phyloP scores from a whole-genome alignment of 2,329 filamentous ascomycete genomes.

The Colletotrichum sp. region DNA sequence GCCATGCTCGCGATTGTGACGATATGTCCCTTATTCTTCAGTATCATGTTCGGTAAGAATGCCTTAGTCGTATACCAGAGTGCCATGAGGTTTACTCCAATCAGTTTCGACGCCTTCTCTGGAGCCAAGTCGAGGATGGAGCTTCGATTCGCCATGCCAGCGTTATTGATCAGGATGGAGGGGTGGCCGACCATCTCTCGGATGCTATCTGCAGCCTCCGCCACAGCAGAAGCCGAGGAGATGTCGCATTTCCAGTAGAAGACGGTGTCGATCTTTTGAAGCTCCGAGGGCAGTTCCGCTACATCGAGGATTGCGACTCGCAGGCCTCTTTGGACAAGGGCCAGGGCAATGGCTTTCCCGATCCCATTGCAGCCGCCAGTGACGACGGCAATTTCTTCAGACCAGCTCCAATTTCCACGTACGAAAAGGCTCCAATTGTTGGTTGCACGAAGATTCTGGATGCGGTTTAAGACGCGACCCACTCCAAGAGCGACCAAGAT shows the following conservation, averaged over 20 bases:
- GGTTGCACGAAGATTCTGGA: background rate
- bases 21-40: background rate
- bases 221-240: background rate
- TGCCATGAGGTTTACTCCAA: background rate
- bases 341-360: background rate
- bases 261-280: background rate
- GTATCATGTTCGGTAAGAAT: background rate
- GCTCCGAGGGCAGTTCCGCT: background rate
- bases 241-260: background rate
- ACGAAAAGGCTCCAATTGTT: background rate
- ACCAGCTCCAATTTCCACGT: fast-evolving
- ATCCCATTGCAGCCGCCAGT: background rate
- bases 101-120: background rate
- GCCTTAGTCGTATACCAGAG: background rate
- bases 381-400: background rate
- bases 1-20: background rate
- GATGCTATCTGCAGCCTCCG: background rate
- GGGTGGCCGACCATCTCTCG: background rate
- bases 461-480: background rate
- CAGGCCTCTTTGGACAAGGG: background rate
- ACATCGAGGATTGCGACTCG: background rate
- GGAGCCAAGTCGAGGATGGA: background rate
- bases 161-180: background rate
- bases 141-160: background rate
- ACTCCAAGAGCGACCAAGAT: background rate